Conservation (phyloP, 2,329 filamentous ascomycete species). For the Pseudogymnoascus sp. region DNA sequence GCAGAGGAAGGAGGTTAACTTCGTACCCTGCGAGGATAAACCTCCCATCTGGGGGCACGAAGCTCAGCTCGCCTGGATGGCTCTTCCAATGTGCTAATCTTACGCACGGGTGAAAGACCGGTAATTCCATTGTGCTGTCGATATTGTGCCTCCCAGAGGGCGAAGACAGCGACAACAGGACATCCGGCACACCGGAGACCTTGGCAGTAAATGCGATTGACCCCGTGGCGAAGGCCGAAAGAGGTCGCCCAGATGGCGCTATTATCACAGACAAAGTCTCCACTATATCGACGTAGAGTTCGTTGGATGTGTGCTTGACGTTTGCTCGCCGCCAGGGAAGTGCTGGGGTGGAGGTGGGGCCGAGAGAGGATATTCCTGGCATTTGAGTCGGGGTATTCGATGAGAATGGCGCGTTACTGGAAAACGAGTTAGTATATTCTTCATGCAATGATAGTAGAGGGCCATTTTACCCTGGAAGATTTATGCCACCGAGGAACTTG, state of each 20-base stretch:
- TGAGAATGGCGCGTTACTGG: conserved; percentile 11
- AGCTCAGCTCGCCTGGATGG: conserved; percentile 83
- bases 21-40: conserved; percentile 94
- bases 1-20: conserved; percentile 68
- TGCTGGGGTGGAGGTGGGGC: conserved; percentile 40
- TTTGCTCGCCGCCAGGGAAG: conserved; percentile 87
- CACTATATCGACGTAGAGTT: conserved; percentile 91
- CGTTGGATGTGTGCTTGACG: conserved; percentile 92
- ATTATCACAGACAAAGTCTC: conserved; percentile 83
- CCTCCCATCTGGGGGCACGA: conserved; percentile 87
- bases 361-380: conserved; percentile 26
- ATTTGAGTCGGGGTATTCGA: conserved; percentile 21
- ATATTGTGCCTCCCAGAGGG: conserved; percentile 75
- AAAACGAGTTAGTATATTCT: not conserved
- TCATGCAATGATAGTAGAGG: not conserved
- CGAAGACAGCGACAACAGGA: conserved; percentile 71
- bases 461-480: conserved; percentile 57
- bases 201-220: conserved; percentile 93
- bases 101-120: conserved; percentile 94
- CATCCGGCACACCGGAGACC: conserved; percentile 86
- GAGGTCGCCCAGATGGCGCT: conserved; percentile 78
- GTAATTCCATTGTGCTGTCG: conserved; percentile 67
- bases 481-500: conserved; percentile 80
- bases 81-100: conserved; percentile 84
- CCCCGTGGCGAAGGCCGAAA: conserved; percentile 81